Evolutionary conservation across 1,284 basidiomycete genomes (phyloP).

Genomic region (Moesziomyces antarcticus): DNA sequence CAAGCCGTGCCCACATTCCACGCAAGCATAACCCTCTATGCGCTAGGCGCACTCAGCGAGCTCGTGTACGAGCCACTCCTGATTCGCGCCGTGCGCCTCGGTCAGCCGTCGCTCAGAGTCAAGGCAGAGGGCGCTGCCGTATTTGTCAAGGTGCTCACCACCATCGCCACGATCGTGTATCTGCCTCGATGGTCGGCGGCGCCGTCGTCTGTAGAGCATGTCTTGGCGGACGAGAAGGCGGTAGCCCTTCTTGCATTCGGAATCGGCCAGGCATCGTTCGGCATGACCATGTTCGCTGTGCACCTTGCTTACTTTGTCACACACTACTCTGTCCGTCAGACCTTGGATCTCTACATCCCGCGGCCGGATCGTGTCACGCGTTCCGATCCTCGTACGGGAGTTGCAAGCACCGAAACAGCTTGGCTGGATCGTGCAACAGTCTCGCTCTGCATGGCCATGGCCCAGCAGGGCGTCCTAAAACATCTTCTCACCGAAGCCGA

Average conservation of each 20-base stretch:
- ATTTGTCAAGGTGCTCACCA: conserved; percentile 48
- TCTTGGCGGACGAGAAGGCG: conserved; percentile 12
- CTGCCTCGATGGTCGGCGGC: conserved; percentile 12
- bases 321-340: conserved; percentile 80
- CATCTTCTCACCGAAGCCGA: conserved; percentile 96
- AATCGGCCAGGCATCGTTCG: conserved; percentile 56
- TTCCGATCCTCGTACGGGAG: not conserved
- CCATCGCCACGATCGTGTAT: conserved; percentile 27
- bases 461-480: conserved; percentile 86
- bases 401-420: not conserved
- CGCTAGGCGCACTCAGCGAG: conserved; percentile 57
- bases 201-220: not conserved
- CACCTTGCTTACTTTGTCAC: conserved; percentile 26
- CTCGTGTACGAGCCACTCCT: conserved; percentile 60
- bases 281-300: conserved; percentile 35
- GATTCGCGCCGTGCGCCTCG: conserved; percentile 48
- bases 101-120: conserved; percentile 48
- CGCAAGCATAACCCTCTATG: conserved; percentile 53
- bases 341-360: conserved; percentile 75
- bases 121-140: conserved; percentile 60
- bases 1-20: conserved; percentile 34
- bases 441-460: conserved; percentile 79
- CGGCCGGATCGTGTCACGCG: conserved; percentile 6
- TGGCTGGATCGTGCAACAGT: conserved; percentile 34
- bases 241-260: conserved; percentile 58